Evolutionary conservation across 23 red algal species (phyloP), one percentile per base, ranked within the genome.

Genomic region (Gracilaria domingensis): DNA sequence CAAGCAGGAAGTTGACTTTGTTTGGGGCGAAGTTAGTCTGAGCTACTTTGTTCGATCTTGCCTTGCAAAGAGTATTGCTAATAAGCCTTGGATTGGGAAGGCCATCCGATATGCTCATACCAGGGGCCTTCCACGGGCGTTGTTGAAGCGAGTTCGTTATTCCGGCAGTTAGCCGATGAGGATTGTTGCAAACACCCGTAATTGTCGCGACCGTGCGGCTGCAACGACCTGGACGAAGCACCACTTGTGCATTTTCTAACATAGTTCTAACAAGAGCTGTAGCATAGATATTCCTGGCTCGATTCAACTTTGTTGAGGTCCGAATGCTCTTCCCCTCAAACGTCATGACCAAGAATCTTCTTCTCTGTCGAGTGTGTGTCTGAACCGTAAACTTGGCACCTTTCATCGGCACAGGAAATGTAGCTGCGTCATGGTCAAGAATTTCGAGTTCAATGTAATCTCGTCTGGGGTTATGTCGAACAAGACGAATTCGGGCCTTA

Each of bases 111-210:
- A 80, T 23, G 39, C 29, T 53, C 66, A 50, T 20, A 26, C 48
- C 35, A 28, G 87, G 65, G 24, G 17, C 57, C 56, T 39, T 81
- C 35, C 60, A 59, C 24, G 40, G 57, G 48, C 62, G 49, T 20
- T 30, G 64, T 33, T 62, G 42, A 30, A 75, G 56, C 55, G 76
- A 45, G 81, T 77, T 66, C 20, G 87, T 90, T 44, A 81, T 75
- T 66, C 87, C 87, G 66, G 87, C 66, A 29, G 74, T 42, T 14
- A 58, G 49, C 36, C 59, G 76, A 20, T 80, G 21, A 56, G 54
- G 74, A 30, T 90, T 90, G 48, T 90, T 90, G 62, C 87, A 90
- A 50, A 90, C n/a, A 7, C 87, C 87, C 2, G 87, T 77, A 29
- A 90, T 74, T 48, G 70, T 90, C 25, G 72, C 72, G 20, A 75